phyloP scores from a whole-genome alignment of 1,284 basidiomycete genomes.

The Pascua guehoae region DNA sequence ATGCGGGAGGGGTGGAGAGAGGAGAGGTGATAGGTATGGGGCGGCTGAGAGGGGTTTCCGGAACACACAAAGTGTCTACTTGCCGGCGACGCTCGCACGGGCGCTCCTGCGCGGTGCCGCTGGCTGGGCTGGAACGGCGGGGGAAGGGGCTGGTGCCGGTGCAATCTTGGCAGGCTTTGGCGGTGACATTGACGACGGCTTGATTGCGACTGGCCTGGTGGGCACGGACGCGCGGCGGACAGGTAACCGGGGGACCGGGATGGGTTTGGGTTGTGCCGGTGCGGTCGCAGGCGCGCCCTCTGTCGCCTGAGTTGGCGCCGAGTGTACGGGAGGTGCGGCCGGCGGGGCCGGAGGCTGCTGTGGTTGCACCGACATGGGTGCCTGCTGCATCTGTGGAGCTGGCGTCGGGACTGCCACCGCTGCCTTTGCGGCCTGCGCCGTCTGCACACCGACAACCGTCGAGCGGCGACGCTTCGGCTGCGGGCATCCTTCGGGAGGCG shows the following conservation, averaged over 20 bases:
- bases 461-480: conserved; percentile 41
- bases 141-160: neutral
- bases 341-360: no score
- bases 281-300: neutral
- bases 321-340: no score
- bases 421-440: neutral
- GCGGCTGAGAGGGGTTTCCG: neutral
- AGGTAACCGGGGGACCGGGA: neutral
- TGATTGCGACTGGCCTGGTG: neutral
- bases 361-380: no score
- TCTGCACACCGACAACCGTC: conserved; percentile 22
- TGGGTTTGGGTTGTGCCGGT: neutral
- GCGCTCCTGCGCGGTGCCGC: neutral
- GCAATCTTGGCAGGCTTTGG: neutral
- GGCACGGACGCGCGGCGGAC: neutral
- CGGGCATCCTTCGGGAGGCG: conserved; percentile 38
- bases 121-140: neutral
- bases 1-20: neutral
- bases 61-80: neutral
- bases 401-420: neutral
- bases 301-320: no score
- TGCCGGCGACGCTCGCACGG: neutral
- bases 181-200: neutral
- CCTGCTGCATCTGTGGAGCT: no score
- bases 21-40: neutral